phyloP scores from a whole-genome alignment of 257 asterid species.

The Vinca minor region DNA sequence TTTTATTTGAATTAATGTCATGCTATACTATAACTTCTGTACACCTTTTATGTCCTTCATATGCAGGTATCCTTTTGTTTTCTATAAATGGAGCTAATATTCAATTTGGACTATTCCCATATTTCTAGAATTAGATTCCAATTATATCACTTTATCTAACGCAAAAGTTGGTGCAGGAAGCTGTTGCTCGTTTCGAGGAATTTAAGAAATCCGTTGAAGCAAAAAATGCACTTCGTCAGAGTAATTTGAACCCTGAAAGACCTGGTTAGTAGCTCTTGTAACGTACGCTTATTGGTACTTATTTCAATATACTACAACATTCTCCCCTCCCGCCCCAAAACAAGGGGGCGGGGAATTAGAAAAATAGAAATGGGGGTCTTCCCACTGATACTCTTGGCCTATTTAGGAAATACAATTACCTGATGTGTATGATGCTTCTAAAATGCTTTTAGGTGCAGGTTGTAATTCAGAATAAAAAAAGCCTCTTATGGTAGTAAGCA shows the following conservation, averaged over 20 bases:
- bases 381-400: background rate
- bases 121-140: slow-evolving; percentile 4
- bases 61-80: background rate
- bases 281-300: background rate
- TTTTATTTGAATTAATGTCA: background rate
- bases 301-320: background rate
- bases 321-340: background rate
- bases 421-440: background rate
- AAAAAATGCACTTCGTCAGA: slow-evolving; percentile 62
- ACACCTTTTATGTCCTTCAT: background rate
- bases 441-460: background rate
- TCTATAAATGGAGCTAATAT: background rate
- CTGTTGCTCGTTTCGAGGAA: slow-evolving; percentile 87
- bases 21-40: background rate
- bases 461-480: no score
- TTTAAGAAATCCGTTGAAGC: slow-evolving; percentile 79
- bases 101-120: background rate
- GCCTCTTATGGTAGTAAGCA: background rate
- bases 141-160: background rate
- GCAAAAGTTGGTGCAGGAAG: slow-evolving; percentile 54
- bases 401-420: slow-evolving; percentile 1
- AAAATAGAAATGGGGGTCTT: background rate
- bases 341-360: background rate
- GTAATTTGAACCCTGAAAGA: slow-evolving; percentile 79
- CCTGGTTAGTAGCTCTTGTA: slow-evolving; percentile 66